Evolutionary conservation across 2,329 filamentous ascomycete species (phyloP), one percentile per base, ranked within the genome.

Genomic region (Chaetomium sp.): DNA sequence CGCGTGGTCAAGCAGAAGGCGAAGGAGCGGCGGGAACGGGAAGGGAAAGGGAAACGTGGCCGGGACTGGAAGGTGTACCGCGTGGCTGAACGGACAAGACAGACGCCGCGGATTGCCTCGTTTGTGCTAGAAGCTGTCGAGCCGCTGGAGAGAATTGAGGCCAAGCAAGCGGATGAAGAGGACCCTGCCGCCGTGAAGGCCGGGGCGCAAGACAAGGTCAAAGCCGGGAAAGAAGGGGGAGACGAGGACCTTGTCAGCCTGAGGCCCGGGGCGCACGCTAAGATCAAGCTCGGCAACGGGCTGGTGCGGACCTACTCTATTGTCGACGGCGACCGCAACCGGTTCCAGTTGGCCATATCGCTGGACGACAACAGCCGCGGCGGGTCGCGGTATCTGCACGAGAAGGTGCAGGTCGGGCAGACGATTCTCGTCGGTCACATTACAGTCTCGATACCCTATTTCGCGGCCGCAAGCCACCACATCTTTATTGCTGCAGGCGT

Each of bases 401-500:
- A 77, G 12, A 56, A 67, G 0, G 68, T 76, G 1, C 64, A 73
- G 0, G 69, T 74, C 0, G 81, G 80, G 0, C 76, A 81, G 55
- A 61, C 72, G 2, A 60, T 87, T 6, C 72, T 75, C 7, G 75
- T 81, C 1, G 75, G 78, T 2, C 73, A 74, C 36, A 74, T 84
- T 35, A 80, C 76, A 0, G 65, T 69, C 0, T 78, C 75, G 43
- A 74, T 84, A 32, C 74, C 74, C 1, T 67, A 76, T 1, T 71
- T 70, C 0, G 64, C 56, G 2, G 69, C 74, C 1, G 79, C 79
- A 6, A 81, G 79, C 59, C 74, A 79, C 49, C 83, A 86, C 59
- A 72, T 87, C 41, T 81, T 86, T 62, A 78, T 88, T 35, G 81
- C 76, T 0, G 84, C 80, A 8, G 85, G 84, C 0, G 81, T 87